Evolutionary conservation across 2,329 filamentous ascomycete species (phyloP), one percentile per base, ranked within the genome.

Genomic region (Westerdykella aurantiaca): DNA sequence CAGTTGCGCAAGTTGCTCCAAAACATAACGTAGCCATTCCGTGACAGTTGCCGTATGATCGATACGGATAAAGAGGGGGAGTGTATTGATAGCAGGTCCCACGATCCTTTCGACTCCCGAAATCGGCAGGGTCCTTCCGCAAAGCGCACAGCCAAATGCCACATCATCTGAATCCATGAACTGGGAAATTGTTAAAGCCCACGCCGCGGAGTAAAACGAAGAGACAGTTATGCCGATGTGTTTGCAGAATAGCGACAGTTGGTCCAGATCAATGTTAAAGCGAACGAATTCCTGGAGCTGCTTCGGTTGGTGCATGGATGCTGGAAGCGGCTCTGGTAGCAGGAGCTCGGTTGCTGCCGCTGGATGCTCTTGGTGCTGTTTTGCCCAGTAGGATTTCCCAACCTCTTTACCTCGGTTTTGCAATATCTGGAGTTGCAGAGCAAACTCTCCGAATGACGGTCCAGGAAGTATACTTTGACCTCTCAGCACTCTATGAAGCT

Each of bases 31-130:
- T 4, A 50, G 14, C 31, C 41, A 53, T 2, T 43, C 38, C 16
- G 14, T 35, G 10, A 48, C 25, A 6, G 40, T 41, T 17, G 22
- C 14, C 6, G 23, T 34, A 5, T 13, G 21, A 12, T 47, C 43
- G 23, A 50, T 35, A 17, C 38, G 31, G 9, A 50, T 41, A 13
- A 39, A 38, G n/a, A 56, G 35, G 6, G 53, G 53, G 13, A 53
- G 38, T 4, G 44, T 52, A 25, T 69, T 67, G 33, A 71, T 54
- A 12, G 67, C 29, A 1, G 68, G 66, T 0, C 69, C 70, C 5
- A 69, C 51, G 1, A 58, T 54, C 7, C 57, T 49, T 5, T 54
- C 44, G 1, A 56, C 49, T 4, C 60, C 61, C 2, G 41, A 12
- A 1, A 71, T 31, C 1, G 64, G 63, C 4, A 69, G 43, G 23